Percentiles rank a stretch among this genome's conserved stretches.
Evolutionary conservation across 2,329 filamentous ascomycete species (phyloP).

Genomic region (Cytospora schulzeri): DNA sequence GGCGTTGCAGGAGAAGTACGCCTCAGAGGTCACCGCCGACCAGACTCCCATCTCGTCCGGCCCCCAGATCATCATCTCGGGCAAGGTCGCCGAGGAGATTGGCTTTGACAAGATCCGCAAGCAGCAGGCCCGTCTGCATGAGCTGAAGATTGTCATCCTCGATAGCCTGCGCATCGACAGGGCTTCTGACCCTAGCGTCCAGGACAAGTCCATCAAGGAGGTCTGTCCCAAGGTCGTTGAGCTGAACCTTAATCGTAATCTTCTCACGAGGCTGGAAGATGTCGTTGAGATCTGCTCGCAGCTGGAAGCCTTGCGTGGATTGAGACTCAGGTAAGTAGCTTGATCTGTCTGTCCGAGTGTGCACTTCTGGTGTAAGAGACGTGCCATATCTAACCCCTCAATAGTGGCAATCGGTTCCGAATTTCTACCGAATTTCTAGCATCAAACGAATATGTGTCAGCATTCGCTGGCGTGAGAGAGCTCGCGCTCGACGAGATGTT

Average conservation of each 20-base stretch:
- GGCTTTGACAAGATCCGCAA: slow-evolving; percentile 91
- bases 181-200: slow-evolving; percentile 38
- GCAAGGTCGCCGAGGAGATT: slow-evolving; percentile 87
- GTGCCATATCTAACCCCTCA: slow-evolving; percentile 27
- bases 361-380: not conserved
- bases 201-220: slow-evolving; percentile 45
- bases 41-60: slow-evolving; percentile 36
- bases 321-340: slow-evolving; percentile 70
- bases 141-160: slow-evolving; percentile 79
- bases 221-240: slow-evolving; percentile 71
- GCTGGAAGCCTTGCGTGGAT: slow-evolving; percentile 63
- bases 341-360: not conserved
- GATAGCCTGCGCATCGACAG: slow-evolving; percentile 69
- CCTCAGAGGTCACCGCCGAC: slow-evolving; percentile 52
- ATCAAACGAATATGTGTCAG: slow-evolving; percentile 39
- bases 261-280: slow-evolving; percentile 69
- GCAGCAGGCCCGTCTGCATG: slow-evolving; percentile 75
- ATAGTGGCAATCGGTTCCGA: slow-evolving; percentile 73
- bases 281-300: slow-evolving; percentile 72
- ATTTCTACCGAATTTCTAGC: slow-evolving; percentile 41
- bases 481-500: slow-evolving; percentile 69
- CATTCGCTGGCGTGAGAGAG: slow-evolving; percentile 57
- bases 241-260: slow-evolving; percentile 82
- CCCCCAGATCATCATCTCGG: slow-evolving; percentile 68
- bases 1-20: slow-evolving; percentile 84